Conservation (phyloP, 345 rosid species). For the Ricinus communis region DNA sequence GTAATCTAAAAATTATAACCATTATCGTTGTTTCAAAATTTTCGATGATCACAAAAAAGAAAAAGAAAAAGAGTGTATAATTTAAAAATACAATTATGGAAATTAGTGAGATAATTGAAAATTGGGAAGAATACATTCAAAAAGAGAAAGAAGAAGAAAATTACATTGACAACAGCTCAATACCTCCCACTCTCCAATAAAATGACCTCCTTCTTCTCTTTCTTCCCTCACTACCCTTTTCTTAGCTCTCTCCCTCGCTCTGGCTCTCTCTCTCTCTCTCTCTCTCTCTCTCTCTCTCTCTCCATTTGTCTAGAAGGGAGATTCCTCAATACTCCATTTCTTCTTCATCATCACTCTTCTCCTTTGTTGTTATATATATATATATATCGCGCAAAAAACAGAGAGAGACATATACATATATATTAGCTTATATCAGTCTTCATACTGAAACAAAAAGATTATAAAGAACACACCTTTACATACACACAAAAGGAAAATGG, state of each 20-base stretch:
- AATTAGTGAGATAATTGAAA: not conserved
- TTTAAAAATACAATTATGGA: not conserved
- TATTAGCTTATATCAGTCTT: not conserved
- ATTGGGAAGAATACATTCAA: not conserved
- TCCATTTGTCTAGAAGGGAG: not conserved
- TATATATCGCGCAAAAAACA: not conserved
- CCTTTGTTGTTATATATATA: slow-evolving; percentile 4
- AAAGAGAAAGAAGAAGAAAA: not conserved
- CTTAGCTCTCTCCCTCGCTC: slow-evolving; percentile 25
- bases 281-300: slow-evolving; percentile 21
- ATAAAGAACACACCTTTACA: not conserved
- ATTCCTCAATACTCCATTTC: slow-evolving; percentile 12
- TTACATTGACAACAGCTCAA: slow-evolving; percentile 39
- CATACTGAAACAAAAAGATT: too few species aligned
- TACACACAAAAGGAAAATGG: slow-evolving; percentile 45
- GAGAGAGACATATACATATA: not conserved
- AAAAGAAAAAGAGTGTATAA: not conserved
- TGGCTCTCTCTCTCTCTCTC: slow-evolving; percentile 16
- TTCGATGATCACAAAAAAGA: slow-evolving; percentile 1
- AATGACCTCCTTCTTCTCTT: slow-evolving; percentile 19
- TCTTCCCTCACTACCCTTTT: slow-evolving; percentile 24
- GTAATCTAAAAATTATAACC: too few species aligned
- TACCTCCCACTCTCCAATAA: slow-evolving; percentile 32
- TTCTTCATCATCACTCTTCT: slow-evolving; percentile 24
- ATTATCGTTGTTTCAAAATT: not conserved